These are phyloP conservation scores for Colletotrichum lini DNA, from an alignment of 2,329 filamentous ascomycete species.

Conservation along the genomic window DNA sequence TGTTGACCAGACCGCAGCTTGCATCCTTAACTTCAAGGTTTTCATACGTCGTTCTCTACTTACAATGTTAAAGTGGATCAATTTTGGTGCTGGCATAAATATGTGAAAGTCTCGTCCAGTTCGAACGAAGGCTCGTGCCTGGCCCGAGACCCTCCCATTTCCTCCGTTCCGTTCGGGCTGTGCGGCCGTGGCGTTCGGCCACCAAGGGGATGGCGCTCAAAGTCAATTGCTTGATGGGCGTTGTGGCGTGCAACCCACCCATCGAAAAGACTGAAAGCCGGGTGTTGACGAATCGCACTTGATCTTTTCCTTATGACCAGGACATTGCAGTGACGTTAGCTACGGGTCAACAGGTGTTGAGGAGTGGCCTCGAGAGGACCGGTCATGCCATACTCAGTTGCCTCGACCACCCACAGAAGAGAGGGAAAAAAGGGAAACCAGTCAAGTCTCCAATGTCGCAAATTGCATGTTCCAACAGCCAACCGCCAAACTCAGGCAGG, in stretches of 20 bases:
- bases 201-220: not conserved
- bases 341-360: not conserved
- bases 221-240: not conserved
- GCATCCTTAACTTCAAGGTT: no score
- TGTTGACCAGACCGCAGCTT: not conserved
- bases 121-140: not conserved
- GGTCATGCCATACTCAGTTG: not conserved
- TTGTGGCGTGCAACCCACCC: not conserved
- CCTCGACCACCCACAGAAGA: no score
- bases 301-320: not conserved
- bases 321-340: not conserved
- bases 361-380: not conserved
- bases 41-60: not conserved
- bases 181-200: not conserved
- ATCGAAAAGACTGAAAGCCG: not conserved
- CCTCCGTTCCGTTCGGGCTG: no score
- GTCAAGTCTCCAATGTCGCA: not conserved
- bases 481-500: not conserved
- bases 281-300: not conserved
- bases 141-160: not conserved
- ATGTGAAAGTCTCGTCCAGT: not conserved
- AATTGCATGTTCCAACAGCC: not conserved
- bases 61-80: not conserved
- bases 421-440: no score
- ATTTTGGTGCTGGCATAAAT: not conserved